A percentile compares a stretch with the other conserved stretches of the same genome.
Evolutionary conservation across 768 basidiomycete genomes (phyloP).

Genomic region (Astraeus odoratus): DNA sequence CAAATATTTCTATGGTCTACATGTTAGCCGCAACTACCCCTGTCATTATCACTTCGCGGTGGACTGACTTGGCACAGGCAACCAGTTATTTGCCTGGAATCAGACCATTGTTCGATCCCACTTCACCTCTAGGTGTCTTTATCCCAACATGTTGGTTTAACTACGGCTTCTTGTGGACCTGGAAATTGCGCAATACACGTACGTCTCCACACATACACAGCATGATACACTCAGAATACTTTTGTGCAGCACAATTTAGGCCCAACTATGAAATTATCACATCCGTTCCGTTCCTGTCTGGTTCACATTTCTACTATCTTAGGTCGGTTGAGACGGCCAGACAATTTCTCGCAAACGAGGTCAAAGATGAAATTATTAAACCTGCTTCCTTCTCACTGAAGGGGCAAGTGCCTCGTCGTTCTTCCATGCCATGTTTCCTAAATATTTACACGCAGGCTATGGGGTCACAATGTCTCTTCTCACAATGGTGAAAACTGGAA

Average conservation of each 20-base stretch:
- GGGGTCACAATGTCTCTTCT: conserved; percentile 43
- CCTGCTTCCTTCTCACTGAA: conserved; percentile 7
- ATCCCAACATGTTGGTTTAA: conserved; percentile 41
- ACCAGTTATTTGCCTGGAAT: conserved; percentile 33
- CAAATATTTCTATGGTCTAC: neutral
- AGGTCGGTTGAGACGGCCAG: conserved; percentile 5
- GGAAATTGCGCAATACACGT: conserved; percentile 33
- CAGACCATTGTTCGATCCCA: conserved; percentile 35
- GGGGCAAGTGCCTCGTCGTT: neutral
- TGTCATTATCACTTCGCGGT: neutral
- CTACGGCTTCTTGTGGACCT: conserved; percentile 29
- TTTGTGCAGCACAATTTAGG: conserved; percentile 9
- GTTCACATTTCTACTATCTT: conserved; percentile 4
- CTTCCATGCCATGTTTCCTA: neutral
- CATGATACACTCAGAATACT: too few species aligned
- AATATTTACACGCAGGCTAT: conserved; percentile 18
- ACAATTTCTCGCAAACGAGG: conserved; percentile 9
- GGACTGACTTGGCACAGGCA: conserved; percentile 19
- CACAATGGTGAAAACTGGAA: conserved; percentile 39
- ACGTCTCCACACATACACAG: conserved; percentile 3
- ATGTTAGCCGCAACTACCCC: neutral
- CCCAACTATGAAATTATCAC: conserved; percentile 11
- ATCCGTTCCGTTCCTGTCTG: conserved; percentile 5
- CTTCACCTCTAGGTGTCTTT: conserved; percentile 30
- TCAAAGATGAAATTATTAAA: too few species aligned